Evolutionary conservation across 2,329 filamentous ascomycete genomes (phyloP), one percentile per base, ranked within the genome.

Genomic region (Beauveria sp.): DNA sequence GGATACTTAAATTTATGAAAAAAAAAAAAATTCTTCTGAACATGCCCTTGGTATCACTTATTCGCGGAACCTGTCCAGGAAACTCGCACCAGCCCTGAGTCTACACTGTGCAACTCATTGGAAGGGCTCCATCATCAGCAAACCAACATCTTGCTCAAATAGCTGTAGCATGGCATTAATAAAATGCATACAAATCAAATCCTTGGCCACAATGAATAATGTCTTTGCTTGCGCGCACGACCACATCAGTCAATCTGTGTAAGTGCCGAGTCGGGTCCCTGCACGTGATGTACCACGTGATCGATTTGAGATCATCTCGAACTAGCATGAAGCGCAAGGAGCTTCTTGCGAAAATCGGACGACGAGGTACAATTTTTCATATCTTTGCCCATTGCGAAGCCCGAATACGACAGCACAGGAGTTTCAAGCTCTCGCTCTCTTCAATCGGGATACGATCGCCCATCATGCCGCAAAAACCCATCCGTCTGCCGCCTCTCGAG

Each of bases 401-500:
- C n/a, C 6, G 34, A 38, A 38, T 38, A 5, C 9, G 34, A n/a
- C 42, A 20, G 28, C 28, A 14, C 28, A 28, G 10, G n/a, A 9
- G 20, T 40, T 9, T n/a, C n/a, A n/a, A 4, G 5, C 38, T 12
- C 5, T 10, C 14, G 10, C 20, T 24, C 22, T 24, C 14, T 14
- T 12, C 0, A 8, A 22, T n/a, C 16, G 22, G 14, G 1, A 28
- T 10, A 5, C 22, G 34, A 22, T 31, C 60, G 52, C 57, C 65
- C 69, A 71, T 52, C 64, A 83, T 83, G 79, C 71, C 77, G 60
- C 76, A 78, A 65, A 83, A 79, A 66, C 77, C 82, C 31, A 83
- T 84, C 52, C 82, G 82, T 51, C 77, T 88, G 2, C 82, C 83
- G 63, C 84, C 84, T 2, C 73, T 87, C 64, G 79, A 80, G 69